Evolutionary conservation across 768 basidiomycete species (phyloP).

Genomic region (Boletus huronensis): DNA sequence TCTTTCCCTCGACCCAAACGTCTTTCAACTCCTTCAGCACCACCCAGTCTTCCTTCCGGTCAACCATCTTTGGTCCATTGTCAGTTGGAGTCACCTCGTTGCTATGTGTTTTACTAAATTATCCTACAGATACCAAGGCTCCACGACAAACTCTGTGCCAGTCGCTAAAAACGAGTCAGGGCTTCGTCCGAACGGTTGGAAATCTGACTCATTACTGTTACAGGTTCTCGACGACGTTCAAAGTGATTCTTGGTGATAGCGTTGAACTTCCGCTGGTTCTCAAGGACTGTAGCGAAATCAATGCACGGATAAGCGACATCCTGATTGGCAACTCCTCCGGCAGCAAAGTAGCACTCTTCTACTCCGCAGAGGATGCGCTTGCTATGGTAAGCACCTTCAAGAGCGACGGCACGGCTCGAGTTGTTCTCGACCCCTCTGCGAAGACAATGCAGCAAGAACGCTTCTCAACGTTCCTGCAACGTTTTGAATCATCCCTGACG

Average conservation of each 20-base stretch:
- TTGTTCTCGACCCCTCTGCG: conserved; percentile 39
- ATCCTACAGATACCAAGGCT: conserved; percentile 25
- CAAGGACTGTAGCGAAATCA: conserved; percentile 36
- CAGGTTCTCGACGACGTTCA: conserved; percentile 36
- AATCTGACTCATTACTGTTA: conserved; percentile 1
- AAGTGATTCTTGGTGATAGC: conserved; percentile 48
- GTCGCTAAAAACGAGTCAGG: conserved; percentile 20
- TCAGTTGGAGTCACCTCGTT: conserved; percentile 32
- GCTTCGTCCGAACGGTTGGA: background rate
- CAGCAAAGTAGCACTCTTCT: conserved; percentile 60
- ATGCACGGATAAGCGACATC: conserved; percentile 36
- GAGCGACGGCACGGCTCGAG: conserved; percentile 48
- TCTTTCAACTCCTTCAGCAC: conserved; percentile 20
- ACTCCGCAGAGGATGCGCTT: conserved; percentile 43
- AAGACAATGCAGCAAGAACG: conserved; percentile 41
- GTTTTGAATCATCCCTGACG: conserved; percentile 50
- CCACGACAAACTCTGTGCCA: background rate
- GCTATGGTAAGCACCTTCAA: conserved; percentile 53
- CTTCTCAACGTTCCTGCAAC: conserved; percentile 47
- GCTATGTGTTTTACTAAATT: conserved; percentile 2
- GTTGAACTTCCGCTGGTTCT: conserved; percentile 51
- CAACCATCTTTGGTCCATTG: conserved; percentile 71
- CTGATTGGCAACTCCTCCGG: conserved; percentile 35
- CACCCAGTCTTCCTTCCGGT: conserved; percentile 38
- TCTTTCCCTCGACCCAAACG: conserved; percentile 41